These are phyloP conservation scores for Thraustochytrium striatum DNA, from an alignment of 352 stramenopile species.

Conservation along the genomic window DNA sequence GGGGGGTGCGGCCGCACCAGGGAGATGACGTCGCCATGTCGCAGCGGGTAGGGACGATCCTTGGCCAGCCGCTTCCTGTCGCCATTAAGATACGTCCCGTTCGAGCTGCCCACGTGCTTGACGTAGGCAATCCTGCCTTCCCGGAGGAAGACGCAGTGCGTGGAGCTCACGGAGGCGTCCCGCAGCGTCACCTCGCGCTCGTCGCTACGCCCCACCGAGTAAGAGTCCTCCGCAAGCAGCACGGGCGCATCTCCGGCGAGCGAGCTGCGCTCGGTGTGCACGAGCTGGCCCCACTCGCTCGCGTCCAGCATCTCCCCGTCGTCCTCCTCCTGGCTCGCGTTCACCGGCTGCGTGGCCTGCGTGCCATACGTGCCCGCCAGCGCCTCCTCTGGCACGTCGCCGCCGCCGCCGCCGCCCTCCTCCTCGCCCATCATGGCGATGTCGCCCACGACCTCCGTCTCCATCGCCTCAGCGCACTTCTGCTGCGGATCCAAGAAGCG, in stretches of 20 bases:
- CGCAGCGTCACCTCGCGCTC: not conserved
- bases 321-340: slow-evolving; percentile 17
- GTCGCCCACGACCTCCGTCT: no score
- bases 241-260: not conserved
- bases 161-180: slow-evolving; percentile 5
- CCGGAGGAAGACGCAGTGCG: slow-evolving; percentile 7
- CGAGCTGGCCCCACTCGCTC: slow-evolving; percentile 5
- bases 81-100: slow-evolving; percentile 28
- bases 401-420: no score
- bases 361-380: no score
- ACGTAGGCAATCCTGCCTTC: slow-evolving; percentile 12
- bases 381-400: no score
- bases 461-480: no score
- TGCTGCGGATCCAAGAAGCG: no score
- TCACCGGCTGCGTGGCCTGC: slow-evolving; percentile 39
- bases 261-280: slow-evolving; percentile 34
- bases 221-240: not conserved
- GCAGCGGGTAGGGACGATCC: not conserved
- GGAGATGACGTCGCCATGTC: slow-evolving; percentile 35
- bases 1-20: slow-evolving; percentile 15
- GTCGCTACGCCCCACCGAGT: slow-evolving; percentile 14
- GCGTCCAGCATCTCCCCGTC: not conserved
- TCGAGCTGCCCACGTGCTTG: slow-evolving; percentile 3
- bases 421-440: no score
- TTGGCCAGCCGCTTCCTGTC: not conserved